Base-by-base conservation (phyloP, 257 asterid species). In the Mitragyna speciosa region DNA sequence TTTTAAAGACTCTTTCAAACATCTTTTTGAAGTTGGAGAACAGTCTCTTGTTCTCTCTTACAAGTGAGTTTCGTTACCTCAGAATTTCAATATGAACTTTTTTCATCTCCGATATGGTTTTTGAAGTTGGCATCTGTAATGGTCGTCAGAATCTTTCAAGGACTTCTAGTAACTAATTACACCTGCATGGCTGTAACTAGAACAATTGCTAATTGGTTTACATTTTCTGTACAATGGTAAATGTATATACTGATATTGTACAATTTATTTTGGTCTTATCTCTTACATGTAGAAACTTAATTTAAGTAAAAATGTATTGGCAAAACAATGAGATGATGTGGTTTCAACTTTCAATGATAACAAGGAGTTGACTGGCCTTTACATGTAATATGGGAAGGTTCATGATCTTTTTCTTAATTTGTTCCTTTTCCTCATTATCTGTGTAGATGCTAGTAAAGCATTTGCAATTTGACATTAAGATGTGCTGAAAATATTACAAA, bases 31-130 rank as follows among this genome's bases (percentile, higher is more conserved):
- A 80, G 90, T 83, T 63, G 97, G 98, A 24, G 99, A 92, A 85
- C 97, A 90, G 83, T 93, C 98, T 51, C 93, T 95, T 82, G 98
- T 98, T 76, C 97, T 95, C 67, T 88, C 98, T 61, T 93, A 86
- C 91, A 93, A 95, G 99, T 95, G 84, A 90, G 97, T 88, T 76
- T 84, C 59, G 52, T 81, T 66, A n/a, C 31, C 41, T 51, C 33
- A 52, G 15, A 33, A 36, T 52, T 9, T 58, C 41, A 20, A 59
- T 22, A 36, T 75, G 61, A 66, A 24, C 68, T 26, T 68, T 31
- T 54, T 78, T 39, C 28, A 14, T 43, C 0, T 28, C 12, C 69
- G 12, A 31, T 12, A 15, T n/a, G 17, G 9, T 28, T 61, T 58
- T 71, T 75, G 15, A 45, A 64, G 61, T 67, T 61, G 20, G 47